Evolutionary conservation across 2,329 filamentous ascomycete genomes (phyloP).

Genomic region (Annulohypoxylon truncatum): DNA sequence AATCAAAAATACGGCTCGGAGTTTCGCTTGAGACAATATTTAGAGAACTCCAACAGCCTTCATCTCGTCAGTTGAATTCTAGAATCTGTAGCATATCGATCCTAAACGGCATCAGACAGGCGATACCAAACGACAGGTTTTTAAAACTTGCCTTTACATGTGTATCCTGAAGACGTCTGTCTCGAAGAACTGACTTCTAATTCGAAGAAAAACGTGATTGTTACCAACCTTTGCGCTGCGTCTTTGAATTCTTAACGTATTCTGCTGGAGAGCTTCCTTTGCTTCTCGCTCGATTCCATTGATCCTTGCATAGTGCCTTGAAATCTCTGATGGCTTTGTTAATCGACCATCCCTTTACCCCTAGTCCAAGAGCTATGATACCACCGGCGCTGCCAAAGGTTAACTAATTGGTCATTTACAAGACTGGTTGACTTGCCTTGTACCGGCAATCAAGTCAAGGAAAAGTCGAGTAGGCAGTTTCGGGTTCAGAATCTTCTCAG

Average conservation of each 20-base stretch:
- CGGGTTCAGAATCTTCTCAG: conserved; percentile 45
- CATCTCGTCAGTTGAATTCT: conserved; percentile 42
- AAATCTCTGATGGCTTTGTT: conserved; percentile 45
- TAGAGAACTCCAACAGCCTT: conserved; percentile 46
- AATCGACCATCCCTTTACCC: conserved; percentile 48
- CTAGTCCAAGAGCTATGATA: conserved; percentile 45
- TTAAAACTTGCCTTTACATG: conserved; percentile 43
- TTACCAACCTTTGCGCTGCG: conserved; percentile 45
- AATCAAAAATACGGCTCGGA: conserved; percentile 48
- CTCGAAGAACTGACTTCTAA: conserved; percentile 44
- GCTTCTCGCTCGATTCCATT: conserved; percentile 43
- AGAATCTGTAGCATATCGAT: conserved; percentile 46
- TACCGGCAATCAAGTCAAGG: conserved; percentile 49
- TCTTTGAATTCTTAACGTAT: conserved; percentile 38
- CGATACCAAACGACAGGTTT: neutral
- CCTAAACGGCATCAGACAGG: conserved; percentile 28
- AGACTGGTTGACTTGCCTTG: conserved; percentile 37
- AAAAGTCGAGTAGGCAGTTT: conserved; percentile 46
- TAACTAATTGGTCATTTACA: neutral
- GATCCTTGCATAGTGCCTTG: conserved; percentile 44
- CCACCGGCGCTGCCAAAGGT: conserved; percentile 42
- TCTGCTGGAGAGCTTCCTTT: conserved; percentile 39
- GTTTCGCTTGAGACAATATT: conserved; percentile 41
- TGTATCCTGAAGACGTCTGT: conserved; percentile 43
- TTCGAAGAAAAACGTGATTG: conserved; percentile 49